Conservation (phyloP, 139 green algal genomes). For the Picochlorum sp. region DNA sequence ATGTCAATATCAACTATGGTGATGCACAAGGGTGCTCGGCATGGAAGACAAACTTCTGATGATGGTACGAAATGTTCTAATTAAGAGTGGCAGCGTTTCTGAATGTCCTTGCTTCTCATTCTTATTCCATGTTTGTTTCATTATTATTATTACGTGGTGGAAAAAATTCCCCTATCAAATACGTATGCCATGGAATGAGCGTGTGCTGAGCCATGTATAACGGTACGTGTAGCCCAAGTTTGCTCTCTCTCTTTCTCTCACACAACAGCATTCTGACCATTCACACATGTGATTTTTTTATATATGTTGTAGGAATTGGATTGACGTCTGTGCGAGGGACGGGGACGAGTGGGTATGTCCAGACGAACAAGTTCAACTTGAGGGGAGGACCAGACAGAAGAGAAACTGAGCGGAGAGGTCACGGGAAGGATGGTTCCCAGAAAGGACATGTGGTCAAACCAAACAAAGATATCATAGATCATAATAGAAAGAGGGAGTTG, state of each 20-base stretch:
- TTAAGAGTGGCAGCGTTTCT: too few relatives aligned
- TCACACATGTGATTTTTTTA: neutral
- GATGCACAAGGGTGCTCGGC: too few relatives aligned
- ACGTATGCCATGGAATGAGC: too few relatives aligned
- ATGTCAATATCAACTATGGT: too few relatives aligned
- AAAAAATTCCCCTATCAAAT: too few relatives aligned
- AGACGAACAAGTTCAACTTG: conserved; percentile 91
- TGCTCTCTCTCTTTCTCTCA: too few relatives aligned
- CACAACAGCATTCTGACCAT: too few relatives aligned
- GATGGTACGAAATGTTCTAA: too few relatives aligned
- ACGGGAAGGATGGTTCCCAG: conserved; percentile 9
- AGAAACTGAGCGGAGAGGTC: neutral
- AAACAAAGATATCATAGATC: conserved; percentile 82
- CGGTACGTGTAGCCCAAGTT: neutral
- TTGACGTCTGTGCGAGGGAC: conserved; percentile 79
- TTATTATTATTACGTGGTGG: too few relatives aligned
- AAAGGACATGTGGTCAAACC: conserved; percentile 37
- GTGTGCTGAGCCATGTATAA: neutral
- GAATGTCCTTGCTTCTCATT: too few relatives aligned
- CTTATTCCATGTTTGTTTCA: too few relatives aligned
- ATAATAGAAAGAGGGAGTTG: conserved; percentile 88
- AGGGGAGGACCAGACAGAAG: conserved; percentile 19
- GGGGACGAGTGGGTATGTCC: conserved; percentile 91
- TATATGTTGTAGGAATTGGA: conserved; percentile 58
- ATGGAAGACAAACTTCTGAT: too few relatives aligned